Conservation (phyloP, 2,329 filamentous ascomycete species). For the Gliomastix tumulicola region DNA sequence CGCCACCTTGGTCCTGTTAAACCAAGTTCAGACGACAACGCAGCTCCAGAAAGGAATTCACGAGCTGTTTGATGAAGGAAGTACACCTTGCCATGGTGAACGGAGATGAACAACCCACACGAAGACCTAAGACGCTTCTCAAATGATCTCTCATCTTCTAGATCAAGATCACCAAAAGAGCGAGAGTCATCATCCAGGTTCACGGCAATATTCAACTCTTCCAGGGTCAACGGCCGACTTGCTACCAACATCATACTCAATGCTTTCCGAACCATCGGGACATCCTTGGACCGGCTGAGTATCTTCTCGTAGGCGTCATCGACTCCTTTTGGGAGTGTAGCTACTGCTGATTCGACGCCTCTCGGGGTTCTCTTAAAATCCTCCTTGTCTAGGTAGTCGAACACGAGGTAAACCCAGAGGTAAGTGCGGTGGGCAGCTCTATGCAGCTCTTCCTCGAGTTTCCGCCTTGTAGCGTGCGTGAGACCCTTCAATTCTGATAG, state of each 20-base stretch:
- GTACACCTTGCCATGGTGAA: constrained; percentile 16
- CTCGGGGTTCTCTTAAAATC: constrained; percentile 12
- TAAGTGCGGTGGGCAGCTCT: constrained; percentile 21
- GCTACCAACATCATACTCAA: constrained; percentile 17
- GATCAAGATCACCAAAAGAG: constrained; percentile 10
- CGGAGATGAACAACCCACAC: constrained; percentile 19
- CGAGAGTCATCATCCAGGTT: constrained; percentile 8
- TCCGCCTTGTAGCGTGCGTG: background rate
- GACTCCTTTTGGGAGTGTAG: constrained; percentile 16
- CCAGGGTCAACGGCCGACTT: constrained; percentile 13
- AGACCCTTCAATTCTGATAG: constrained; percentile 10
- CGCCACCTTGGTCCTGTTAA: constrained; percentile 9
- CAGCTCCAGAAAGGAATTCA: constrained; percentile 18
- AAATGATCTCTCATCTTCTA: constrained; percentile 7
- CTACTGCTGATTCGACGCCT: constrained; percentile 10
- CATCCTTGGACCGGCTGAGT: constrained; percentile 6
- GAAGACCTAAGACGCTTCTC: constrained; percentile 9
- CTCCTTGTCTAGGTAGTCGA: constrained; percentile 17
- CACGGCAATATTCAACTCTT: constrained; percentile 18
- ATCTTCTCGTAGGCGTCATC: constrained; percentile 19
- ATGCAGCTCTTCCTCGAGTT: constrained; percentile 10
- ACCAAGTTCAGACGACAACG: constrained; percentile 2
- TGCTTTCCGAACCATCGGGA: constrained; percentile 3
- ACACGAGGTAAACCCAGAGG: constrained; percentile 27
- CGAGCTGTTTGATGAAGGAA: constrained; percentile 22